Evolutionary conservation across 2,329 filamentous ascomycete genomes (phyloP), one percentile per base, ranked within the genome.

Genomic region (Neonectria magnoliae): DNA sequence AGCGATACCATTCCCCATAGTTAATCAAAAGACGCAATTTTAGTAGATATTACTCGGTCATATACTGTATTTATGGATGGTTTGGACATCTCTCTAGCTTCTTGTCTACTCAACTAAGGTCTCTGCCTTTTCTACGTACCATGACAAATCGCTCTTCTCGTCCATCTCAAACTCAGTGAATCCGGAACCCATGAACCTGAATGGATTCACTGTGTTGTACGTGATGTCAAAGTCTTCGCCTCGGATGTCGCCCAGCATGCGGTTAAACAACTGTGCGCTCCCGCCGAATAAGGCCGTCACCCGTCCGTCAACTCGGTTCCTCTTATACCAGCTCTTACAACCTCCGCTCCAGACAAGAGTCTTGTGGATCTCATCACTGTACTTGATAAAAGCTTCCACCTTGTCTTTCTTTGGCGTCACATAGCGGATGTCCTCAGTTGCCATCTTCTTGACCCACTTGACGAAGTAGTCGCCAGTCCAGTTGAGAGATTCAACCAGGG

Each of bases 401-500:
- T 71, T 71, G 18, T 70, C 69, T 25, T 68, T 41, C 20, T 71
- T 71, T 4, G 69, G 69, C 3, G 61, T 56, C 18, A 71, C 65
- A 20, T 72, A 58, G 52, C 68, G 67, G 41, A 71, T 71, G 27
- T 72, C 69, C 29, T 71, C 69, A 3, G 67, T 65, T 18, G 69
- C 58, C 57, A 71, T 65, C 60, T 71, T 71, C 41, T 70, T 70
- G 47, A 71, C 65, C 69, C 69, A 71, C 27, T 72, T 71, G 44
- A 71, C 68, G 11, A 71, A 71, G 45, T 71, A 71, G 42, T 71
- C 69, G 4, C 69, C 69, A 25, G 69, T 71, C 69, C 69, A 71
- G 58, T 71, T 71, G 18, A 71, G 63, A 0, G 69, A 71, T 10
- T 71, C 69, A 1, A 71, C 69, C 1, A 71, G 60, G 0, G 69